Conservation (phyloP, 2,329 filamentous ascomycete species). For the Ascochyta clinopodiicola region DNA sequence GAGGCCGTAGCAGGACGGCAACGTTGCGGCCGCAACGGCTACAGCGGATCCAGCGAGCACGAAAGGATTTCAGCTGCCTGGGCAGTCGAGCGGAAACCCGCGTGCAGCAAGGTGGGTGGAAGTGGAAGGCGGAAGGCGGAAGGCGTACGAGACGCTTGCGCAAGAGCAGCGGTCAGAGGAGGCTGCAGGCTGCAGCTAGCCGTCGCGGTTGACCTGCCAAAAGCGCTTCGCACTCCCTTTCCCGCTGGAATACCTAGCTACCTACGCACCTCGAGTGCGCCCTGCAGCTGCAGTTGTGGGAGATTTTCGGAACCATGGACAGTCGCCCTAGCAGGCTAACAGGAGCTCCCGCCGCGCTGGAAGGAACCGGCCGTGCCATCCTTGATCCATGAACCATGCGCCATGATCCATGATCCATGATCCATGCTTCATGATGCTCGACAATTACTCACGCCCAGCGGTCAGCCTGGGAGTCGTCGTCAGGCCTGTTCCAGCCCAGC, state of each 20-base stretch:
- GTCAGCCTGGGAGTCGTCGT: slow-evolving; percentile 27
- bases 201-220: slow-evolving; percentile 30
- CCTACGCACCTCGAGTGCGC: no score
- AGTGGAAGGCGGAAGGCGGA: no score
- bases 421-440: slow-evolving; percentile 7
- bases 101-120: no score
- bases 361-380: slow-evolving; percentile 34
- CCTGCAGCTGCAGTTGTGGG: slow-evolving; percentile 16
- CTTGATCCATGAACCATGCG: no score
- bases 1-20: neutral
- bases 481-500: slow-evolving; percentile 34
- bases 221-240: slow-evolving; percentile 5
- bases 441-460: slow-evolving; percentile 32
- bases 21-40: no score
- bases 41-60: neutral
- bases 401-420: no score
- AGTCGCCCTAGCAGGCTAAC: slow-evolving; percentile 24
- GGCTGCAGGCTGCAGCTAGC: slow-evolving; percentile 1
- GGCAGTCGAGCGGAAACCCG: neutral
- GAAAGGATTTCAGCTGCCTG: slow-evolving; percentile 2
- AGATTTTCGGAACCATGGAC: slow-evolving; percentile 33
- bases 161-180: slow-evolving; percentile 15
- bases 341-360: slow-evolving; percentile 33
- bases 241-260: neutral
- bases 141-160: neutral